Conservation (phyloP, 805 yeast species). For the Tetrapisispora nanseiensis region DNA sequence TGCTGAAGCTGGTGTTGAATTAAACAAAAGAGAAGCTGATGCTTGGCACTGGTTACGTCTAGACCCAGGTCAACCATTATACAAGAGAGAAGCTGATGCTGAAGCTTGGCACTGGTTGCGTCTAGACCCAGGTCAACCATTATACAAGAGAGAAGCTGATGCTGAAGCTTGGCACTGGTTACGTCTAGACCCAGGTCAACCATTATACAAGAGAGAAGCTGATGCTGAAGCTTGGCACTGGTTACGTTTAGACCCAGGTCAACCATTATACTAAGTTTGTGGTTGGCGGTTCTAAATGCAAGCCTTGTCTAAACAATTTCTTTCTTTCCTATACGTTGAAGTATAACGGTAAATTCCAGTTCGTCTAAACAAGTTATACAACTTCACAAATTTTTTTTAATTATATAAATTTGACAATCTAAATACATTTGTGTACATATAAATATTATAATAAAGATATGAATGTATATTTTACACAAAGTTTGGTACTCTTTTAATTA, state of each 20-base stretch:
- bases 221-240: constrained; percentile 20
- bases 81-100: constrained; percentile 22
- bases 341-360: neutral
- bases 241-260: constrained; percentile 15
- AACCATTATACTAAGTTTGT: constrained; percentile 19
- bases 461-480: too few relatives aligned
- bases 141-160: constrained; percentile 26
- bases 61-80: constrained; percentile 20
- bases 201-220: constrained; percentile 11
- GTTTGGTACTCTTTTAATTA: too few relatives aligned
- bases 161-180: constrained; percentile 26
- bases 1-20: constrained; percentile 6
- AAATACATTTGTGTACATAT: too few relatives aligned
- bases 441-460: too few relatives aligned
- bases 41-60: constrained; percentile 26
- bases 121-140: constrained; percentile 19
- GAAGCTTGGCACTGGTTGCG: constrained; percentile 23
- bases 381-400: neutral
- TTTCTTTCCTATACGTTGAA: neutral
- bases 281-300: too few relatives aligned
- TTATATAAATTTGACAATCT: neutral
- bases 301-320: neutral
- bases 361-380: neutral
- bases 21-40: constrained; percentile 24
- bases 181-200: constrained; percentile 19